These are phyloP conservation scores for Sclerotinia trifoliorum DNA, from an alignment of 2,329 filamentous ascomycete genomes.

Conservation along the genomic window DNA sequence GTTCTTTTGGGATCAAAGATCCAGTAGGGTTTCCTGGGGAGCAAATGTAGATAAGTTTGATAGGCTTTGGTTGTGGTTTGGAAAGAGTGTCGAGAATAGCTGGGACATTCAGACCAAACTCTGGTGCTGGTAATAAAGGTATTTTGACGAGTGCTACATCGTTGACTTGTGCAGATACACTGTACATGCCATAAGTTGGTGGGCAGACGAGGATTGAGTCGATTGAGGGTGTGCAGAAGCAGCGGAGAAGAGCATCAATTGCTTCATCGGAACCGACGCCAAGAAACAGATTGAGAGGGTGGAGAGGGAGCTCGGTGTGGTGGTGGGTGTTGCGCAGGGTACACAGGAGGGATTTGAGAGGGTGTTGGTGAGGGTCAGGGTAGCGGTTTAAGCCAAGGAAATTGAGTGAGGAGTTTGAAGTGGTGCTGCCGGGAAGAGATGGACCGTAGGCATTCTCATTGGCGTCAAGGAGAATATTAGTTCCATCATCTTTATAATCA, in stretches of 20 bases:
- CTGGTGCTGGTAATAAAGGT: constrained; percentile 70
- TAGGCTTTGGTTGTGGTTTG: constrained; percentile 52
- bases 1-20: constrained; percentile 70
- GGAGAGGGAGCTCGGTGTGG: constrained; percentile 72
- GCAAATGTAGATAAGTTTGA: constrained; percentile 92
- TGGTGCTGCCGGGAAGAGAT: constrained; percentile 54
- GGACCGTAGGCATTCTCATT: constrained; percentile 98
- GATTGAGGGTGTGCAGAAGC: constrained; percentile 82
- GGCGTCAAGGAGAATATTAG: constrained; percentile 91
- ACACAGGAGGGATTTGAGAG: constrained; percentile 85
- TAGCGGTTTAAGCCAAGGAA: constrained; percentile 86
- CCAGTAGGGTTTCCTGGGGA: constrained; percentile 95
- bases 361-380: constrained; percentile 89
- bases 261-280: constrained; percentile 96
- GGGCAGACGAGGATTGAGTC: constrained; percentile 95
- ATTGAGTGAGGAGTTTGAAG: constrained; percentile 59
- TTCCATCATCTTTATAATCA: constrained; percentile 98
- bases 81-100: constrained; percentile 67
- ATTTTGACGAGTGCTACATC: constrained; percentile 84
- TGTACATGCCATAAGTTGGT: constrained; percentile 98
- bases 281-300: constrained; percentile 84
- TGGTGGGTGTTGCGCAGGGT: constrained; percentile 79
- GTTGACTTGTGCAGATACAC: constrained; percentile 90
- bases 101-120: constrained; percentile 71
- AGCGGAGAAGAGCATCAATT: constrained; percentile 89